phyloP scores from a whole-genome alignment of 2,329 filamentous ascomycete species.

The Onygenales sp. region DNA sequence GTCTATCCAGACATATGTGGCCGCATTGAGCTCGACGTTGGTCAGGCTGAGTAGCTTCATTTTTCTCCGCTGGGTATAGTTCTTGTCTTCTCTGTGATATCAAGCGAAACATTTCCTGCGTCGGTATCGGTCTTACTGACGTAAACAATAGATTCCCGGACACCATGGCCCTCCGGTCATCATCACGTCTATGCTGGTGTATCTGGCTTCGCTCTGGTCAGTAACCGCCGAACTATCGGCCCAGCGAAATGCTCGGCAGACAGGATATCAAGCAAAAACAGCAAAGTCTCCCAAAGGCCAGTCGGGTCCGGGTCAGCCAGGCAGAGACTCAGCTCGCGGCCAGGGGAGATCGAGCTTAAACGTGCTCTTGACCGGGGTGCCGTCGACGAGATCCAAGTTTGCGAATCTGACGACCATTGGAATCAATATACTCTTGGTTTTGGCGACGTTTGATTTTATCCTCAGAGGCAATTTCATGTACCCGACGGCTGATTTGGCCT shows the following conservation, averaged over 20 bases:
- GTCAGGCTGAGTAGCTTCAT: conserved; percentile 28
- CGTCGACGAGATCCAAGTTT: conserved; percentile 58
- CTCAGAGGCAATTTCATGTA: conserved; percentile 63
- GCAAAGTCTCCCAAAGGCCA: neutral
- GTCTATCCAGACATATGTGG: conserved; percentile 21
- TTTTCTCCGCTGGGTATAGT: conserved; percentile 37
- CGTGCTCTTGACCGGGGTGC: conserved; percentile 66
- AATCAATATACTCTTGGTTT: conserved; percentile 61
- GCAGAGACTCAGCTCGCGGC: neutral
- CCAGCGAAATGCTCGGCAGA: conserved; percentile 1
- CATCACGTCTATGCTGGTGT: conserved; percentile 34
- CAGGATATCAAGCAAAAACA: neutral
- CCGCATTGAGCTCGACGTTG: conserved; percentile 27
- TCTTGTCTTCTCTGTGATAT: neutral
- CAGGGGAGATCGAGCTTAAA: conserved; percentile 35
- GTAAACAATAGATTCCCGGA: conserved; percentile 25
- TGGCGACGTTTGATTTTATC: conserved; percentile 66
- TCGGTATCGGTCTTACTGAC: conserved; percentile 4
- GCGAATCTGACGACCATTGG: conserved; percentile 59
- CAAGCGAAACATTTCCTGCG: neutral
- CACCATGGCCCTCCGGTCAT: conserved; percentile 28
- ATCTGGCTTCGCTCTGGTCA: conserved; percentile 30
- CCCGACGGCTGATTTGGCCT: conserved; percentile 65
- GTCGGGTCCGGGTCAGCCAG: neutral
- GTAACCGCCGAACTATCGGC: conserved; percentile 5